Evolutionary conservation across 257 asterid genomes (phyloP), one percentile per base, ranked within the genome.

Genomic region (Ilex asprella): DNA sequence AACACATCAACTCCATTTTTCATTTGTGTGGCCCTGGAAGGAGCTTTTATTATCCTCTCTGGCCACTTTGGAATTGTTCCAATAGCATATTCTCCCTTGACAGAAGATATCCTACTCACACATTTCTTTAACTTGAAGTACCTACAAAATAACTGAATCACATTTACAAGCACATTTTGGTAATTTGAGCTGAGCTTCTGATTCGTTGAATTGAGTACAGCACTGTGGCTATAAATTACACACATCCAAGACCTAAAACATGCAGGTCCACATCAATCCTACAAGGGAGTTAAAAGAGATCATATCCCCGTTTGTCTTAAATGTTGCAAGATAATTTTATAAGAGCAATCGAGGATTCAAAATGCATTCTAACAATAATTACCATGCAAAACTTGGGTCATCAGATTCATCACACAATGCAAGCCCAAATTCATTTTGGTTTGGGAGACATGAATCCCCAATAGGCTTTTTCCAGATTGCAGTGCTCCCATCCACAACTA

Each of bases 401-500:
- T 82, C 89, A 49, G 97, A 82, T 68, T 81, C 86, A 66, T 77
- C 82, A 58, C 99, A 93, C 72, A 82, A 71, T 43, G 64, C 75
- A 31, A 89, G 79, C 66, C 94, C 94, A 68, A 84, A 82, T 64
- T 89, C 96, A 58, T 85, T 93, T 70, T 74, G 88, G 79, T 81
- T 87, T 59, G 89, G 88, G 75, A 71, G 83, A 61, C 97, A 93
- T 32, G 95, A 83, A 76, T 82, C 90, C 41, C 83, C 84, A 64
- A 46, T 75, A 12, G 94, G 83, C 80, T 89, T 93, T 79, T 84
- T 93, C 99, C 99, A 93, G 67, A 93, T 84, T 66, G 60, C 99
- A 5, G 97, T 89, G 85, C 89, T 93, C 58, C 97, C 99, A 77
- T 93, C 97, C 14, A 93, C 97, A 46, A 75, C 97, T 67, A 89